Base-by-base conservation (phyloP, 306 rosid species). In the Senna siamea region DNA sequence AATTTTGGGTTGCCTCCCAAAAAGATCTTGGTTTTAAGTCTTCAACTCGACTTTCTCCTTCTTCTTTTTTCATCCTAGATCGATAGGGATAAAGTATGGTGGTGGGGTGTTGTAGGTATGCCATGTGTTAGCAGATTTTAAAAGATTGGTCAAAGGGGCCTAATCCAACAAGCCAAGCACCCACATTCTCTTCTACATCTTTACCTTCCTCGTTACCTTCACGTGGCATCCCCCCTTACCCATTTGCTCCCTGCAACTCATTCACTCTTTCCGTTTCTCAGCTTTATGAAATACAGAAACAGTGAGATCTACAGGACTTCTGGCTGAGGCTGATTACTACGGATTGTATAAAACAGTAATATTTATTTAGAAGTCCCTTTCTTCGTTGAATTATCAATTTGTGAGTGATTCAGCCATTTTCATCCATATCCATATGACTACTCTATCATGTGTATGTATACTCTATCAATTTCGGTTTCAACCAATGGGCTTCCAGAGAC, bases 141-240 rank as follows among this genome's bases (percentile, higher is more conserved):
- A n/a, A n/a, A n/a, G n/a, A n/a, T n/a, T n/a, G n/a, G n/a, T 89
- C 89, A 66, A 93, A 92, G 37, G 61, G 78, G 84, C 90, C 87
- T 17, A 90, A 32, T 9, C 76, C 90, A 79, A 93, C 56, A 58
- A 93, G 95, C 98, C 98, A 93, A 73, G 90, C 97, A 79, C 92
- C 98, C 98, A 93, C 86, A 63, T 93, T 93, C 73, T 87, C 84
- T n/a, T n/a, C n/a, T 67, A 72, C 82, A 22, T n/a, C n/a, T n/a
- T n/a, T n/a, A n/a, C n/a, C n/a, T n/a, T 69, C 93, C 74, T 80
- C 80, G 58, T 76, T 81, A 66, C 28, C 88, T 23, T 80, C 90
- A 48, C 60, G 66, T 17, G 92, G 88, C 93, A 66, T 88, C 87
- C 95, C 5, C 88, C 93, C 69, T 88, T 90, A 14, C 94, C 96